phyloP scores from a whole-genome alignment of 441 rosid genomes.

The Brassica balearica region DNA sequence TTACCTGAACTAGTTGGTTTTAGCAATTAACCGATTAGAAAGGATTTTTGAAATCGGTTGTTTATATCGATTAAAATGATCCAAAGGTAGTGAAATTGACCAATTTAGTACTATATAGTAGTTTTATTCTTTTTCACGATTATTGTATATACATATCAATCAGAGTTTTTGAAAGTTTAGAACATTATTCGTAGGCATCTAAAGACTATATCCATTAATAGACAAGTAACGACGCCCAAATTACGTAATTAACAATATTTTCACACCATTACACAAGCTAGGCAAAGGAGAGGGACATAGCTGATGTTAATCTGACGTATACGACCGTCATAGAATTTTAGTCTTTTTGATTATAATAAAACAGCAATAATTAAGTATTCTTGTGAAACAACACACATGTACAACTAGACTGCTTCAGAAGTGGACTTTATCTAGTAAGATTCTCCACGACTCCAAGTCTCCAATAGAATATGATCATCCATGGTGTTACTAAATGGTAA shows the following conservation, averaged over 20 bases:
- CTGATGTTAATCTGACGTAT: conserved; percentile 10
- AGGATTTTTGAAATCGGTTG: background rate
- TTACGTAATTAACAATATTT: background rate
- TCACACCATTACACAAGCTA: conserved; percentile 11
- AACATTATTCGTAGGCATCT: background rate
- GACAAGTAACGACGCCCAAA: background rate
- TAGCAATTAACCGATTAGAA: background rate
- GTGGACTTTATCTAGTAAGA: conserved; percentile 25
- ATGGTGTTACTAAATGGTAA: conserved; percentile 7
- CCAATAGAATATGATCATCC: conserved; percentile 16
- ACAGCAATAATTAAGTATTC: background rate
- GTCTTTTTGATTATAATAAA: background rate
- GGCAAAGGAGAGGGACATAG: background rate
- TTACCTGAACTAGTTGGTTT: background rate
- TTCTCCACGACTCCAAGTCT: conserved; percentile 30
- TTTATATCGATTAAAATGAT: background rate
- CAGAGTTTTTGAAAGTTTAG: background rate
- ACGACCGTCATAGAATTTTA: background rate
- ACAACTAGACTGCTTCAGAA: conserved; percentile 14
- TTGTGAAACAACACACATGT: conserved; percentile 13
- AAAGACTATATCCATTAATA: background rate
- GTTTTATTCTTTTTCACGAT: background rate
- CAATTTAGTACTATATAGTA: background rate
- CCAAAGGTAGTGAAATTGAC: background rate
- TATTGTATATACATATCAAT: background rate